phyloP scores from a whole-genome alignment of 1,139 yeast genomes.

The Lodderomyces theae region DNA sequence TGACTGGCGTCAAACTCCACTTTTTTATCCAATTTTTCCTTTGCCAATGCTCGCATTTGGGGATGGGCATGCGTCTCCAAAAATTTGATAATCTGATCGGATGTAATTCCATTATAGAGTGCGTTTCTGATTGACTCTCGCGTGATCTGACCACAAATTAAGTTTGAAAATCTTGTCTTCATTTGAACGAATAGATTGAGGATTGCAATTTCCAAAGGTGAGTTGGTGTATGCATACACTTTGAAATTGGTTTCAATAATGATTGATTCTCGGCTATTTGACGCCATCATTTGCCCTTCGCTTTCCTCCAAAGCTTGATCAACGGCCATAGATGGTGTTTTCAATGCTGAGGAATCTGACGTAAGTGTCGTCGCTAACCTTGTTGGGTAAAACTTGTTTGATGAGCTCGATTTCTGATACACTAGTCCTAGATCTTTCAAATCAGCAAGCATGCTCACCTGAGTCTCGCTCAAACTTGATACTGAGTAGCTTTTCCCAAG shows the following conservation, averaged over 20 bases:
- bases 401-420: slow-evolving; percentile 64
- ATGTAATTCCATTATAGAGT: slow-evolving; percentile 82
- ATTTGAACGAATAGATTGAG: slow-evolving; percentile 83
- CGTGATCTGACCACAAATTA: slow-evolving; percentile 92
- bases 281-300: slow-evolving; percentile 17
- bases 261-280: slow-evolving; percentile 56
- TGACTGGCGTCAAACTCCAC: slow-evolving; percentile 62
- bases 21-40: slow-evolving; percentile 63
- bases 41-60: slow-evolving; percentile 75
- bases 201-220: slow-evolving; percentile 93
- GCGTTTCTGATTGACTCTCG: slow-evolving; percentile 90
- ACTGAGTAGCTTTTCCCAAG: slow-evolving; percentile 83
- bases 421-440: slow-evolving; percentile 89
- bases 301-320: slow-evolving; percentile 50
- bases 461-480: slow-evolving; percentile 72
- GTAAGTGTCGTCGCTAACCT: slow-evolving; percentile 87
- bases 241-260: slow-evolving; percentile 93
- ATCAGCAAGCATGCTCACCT: slow-evolving; percentile 83
- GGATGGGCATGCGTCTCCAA: slow-evolving; percentile 93
- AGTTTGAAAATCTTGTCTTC: slow-evolving; percentile 79
- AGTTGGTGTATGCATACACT: slow-evolving; percentile 88
- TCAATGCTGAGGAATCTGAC: slow-evolving; percentile 70
- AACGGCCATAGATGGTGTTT: slow-evolving; percentile 69
- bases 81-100: slow-evolving; percentile 89
- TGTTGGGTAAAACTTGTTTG: slow-evolving; percentile 81